Conservation (phyloP, 208 protist genomes). For the Spongospora subterranea region DNA sequence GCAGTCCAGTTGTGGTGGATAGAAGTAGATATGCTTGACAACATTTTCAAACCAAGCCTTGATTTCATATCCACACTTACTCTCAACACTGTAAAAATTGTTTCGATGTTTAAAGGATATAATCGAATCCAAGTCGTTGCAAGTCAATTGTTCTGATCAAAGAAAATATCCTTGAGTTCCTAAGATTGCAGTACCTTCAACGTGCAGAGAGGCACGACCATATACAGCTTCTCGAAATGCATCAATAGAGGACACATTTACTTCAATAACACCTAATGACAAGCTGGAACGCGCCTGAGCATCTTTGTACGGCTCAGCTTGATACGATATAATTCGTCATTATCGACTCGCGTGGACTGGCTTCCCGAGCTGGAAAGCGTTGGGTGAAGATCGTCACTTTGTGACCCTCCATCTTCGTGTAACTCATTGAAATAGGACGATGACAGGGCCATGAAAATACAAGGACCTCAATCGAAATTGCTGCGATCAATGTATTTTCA, state of each 20-base stretch:
- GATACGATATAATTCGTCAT: neutral
- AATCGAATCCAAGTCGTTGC: neutral
- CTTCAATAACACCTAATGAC: neutral
- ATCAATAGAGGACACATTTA: neutral
- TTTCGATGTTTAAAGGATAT: neutral
- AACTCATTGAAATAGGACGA: neutral
- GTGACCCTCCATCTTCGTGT: neutral
- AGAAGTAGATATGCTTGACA: neutral
- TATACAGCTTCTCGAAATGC: neutral
- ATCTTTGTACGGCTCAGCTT: neutral
- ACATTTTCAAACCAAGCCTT: neutral
- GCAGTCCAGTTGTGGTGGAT: neutral
- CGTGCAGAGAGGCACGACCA: neutral
- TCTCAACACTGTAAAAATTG: neutral
- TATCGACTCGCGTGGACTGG: neutral
- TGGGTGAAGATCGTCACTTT: neutral
- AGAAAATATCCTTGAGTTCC: neutral
- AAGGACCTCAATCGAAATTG: no score
- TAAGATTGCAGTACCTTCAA: neutral
- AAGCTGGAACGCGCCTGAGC: neutral
- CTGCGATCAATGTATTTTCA: no score
- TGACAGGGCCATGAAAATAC: no score
- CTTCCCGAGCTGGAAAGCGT: neutral
- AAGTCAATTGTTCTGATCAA: neutral
- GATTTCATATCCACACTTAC: neutral